Evolutionary conservation across 2,329 filamentous ascomycete species (phyloP).

Genomic region (Penicillium sp.): DNA sequence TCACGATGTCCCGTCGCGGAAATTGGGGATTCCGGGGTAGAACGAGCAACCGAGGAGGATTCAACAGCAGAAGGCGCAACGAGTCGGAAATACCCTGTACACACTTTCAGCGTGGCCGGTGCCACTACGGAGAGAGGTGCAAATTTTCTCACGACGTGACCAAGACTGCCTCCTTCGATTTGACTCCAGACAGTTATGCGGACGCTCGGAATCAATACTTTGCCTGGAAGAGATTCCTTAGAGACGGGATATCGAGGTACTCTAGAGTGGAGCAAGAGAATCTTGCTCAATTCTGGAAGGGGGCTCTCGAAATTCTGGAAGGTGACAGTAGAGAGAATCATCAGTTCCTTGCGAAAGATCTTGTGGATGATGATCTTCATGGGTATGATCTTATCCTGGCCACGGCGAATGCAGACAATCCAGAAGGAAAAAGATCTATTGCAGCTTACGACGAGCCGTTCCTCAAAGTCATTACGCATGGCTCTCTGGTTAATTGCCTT

Average conservation of each 20-base stretch:
- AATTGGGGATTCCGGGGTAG: slow-evolving; percentile 9
- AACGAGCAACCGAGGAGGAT: slow-evolving; percentile 5
- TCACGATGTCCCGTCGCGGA: slow-evolving; percentile 1
- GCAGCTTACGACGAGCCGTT: neutral
- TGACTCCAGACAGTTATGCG: neutral
- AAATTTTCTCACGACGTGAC: slow-evolving; percentile 9
- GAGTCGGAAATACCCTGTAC: neutral
- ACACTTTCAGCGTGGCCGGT: slow-evolving; percentile 7
- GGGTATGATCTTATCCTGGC: slow-evolving; percentile 7
- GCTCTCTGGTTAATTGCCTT: slow-evolving; percentile 12
- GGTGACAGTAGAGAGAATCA: slow-evolving; percentile 7
- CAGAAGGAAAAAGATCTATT: neutral
- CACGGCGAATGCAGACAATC: neutral
- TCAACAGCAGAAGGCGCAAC: slow-evolving; percentile 6
- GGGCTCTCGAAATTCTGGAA: slow-evolving; percentile 11
- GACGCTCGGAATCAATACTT: slow-evolving; percentile 11
- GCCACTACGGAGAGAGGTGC: slow-evolving; percentile 7
- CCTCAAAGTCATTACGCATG: slow-evolving; percentile 12
- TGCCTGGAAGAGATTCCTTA: slow-evolving; percentile 6
- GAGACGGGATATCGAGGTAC: neutral
- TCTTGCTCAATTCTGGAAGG: slow-evolving; percentile 4
- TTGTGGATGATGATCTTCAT: slow-evolving; percentile 6
- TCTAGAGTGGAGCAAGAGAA: neutral
- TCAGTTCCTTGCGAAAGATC: slow-evolving; percentile 9
- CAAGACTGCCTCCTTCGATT: neutral